Conservation (phyloP, 176 grass and related monocot genomes). For the Lolium perenne region DNA sequence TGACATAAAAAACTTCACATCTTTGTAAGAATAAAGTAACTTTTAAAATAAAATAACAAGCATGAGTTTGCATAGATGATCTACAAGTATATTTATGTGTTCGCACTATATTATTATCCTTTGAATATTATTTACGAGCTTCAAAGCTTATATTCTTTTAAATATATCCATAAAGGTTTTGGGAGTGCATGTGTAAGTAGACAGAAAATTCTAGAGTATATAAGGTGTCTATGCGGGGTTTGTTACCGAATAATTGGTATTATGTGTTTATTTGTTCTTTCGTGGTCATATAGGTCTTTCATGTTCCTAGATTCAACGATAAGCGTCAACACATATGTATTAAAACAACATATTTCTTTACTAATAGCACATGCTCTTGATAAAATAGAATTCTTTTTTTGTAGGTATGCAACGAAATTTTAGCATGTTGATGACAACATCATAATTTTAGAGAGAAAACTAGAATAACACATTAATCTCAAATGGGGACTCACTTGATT, state of each 20-base stretch:
- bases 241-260: background rate
- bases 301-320: background rate
- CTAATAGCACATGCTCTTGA: background rate
- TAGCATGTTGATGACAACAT: too few species aligned
- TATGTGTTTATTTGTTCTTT: background rate
- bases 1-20: background rate
- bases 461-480: too few species aligned
- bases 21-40: background rate
- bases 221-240: background rate
- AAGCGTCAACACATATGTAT: background rate
- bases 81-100: background rate
- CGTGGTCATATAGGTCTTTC: background rate
- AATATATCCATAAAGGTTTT: background rate
- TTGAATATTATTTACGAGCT: background rate
- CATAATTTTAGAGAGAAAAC: too few species aligned
- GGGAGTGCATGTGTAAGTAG: background rate
- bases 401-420: too few species aligned
- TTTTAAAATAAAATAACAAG: background rate
- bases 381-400: background rate
- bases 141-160: background rate
- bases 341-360: background rate
- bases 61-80: background rate
- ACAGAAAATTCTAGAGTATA: background rate
- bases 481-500: too few species aligned
- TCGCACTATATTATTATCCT: background rate